Evolutionary conservation across 148 eudicot genomes (phyloP).

Genomic region (Amaranthus cruentus): DNA sequence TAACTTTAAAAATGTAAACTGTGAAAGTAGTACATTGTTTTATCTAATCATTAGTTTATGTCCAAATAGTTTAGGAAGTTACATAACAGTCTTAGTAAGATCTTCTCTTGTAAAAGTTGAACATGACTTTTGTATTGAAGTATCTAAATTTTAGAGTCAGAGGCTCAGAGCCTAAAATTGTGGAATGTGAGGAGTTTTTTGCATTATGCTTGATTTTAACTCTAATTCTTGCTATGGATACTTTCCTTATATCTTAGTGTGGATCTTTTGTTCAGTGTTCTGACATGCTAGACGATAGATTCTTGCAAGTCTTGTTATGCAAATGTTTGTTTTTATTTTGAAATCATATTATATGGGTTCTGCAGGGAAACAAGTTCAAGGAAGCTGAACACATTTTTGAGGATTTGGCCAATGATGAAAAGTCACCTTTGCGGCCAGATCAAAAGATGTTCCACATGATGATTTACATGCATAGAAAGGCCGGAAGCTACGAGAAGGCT

Average conservation of each 20-base stretch:
- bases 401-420: constrained; percentile 52
- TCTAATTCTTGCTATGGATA: not conserved
- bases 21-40: too few relatives aligned
- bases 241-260: not conserved
- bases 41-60: too few relatives aligned
- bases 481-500: constrained; percentile 77
- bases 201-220: not conserved
- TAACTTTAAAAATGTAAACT: too few relatives aligned
- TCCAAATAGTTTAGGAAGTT: too few relatives aligned
- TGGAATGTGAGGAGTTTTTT: not conserved
- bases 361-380: constrained; percentile 75
- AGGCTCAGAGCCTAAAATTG: too few relatives aligned
- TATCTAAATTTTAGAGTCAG: too few relatives aligned
- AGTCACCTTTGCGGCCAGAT: constrained; percentile 73
- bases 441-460: constrained; percentile 99
- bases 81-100: too few relatives aligned
- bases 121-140: too few relatives aligned
- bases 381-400: constrained; percentile 87
- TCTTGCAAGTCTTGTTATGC: not conserved
- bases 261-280: not conserved
- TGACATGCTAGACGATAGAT: not conserved
- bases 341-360: constrained; percentile 14
- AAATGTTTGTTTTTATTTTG: not conserved
- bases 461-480: constrained; percentile 88
- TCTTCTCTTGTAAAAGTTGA: too few relatives aligned